These are phyloP conservation scores for Talaromyces pinophilus DNA, from an alignment of 2,329 filamentous ascomycete genomes.

Conservation along the genomic window DNA sequence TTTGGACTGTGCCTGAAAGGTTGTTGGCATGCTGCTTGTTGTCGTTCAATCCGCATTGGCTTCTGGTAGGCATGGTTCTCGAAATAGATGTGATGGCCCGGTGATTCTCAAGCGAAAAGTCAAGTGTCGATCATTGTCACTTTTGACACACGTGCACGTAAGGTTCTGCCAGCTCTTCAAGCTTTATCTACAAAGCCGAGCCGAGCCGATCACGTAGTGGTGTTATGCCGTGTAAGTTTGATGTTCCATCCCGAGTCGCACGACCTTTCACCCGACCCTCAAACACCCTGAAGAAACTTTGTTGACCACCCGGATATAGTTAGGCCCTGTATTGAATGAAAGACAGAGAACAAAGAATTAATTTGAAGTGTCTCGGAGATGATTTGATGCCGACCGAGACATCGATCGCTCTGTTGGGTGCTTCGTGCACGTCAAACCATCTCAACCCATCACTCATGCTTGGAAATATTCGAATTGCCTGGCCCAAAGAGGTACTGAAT, in stretches of 20 bases:
- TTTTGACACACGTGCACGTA: not conserved
- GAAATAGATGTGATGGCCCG: not conserved
- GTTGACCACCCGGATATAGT: not conserved
- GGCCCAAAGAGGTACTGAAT: conserved; percentile 42
- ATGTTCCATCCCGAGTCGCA: not conserved
- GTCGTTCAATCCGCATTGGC: conserved; percentile 11
- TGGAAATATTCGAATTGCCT: not conserved
- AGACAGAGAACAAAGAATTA: not conserved
- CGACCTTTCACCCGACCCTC: not conserved
- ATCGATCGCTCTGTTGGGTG: not conserved
- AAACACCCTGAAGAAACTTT: not conserved
- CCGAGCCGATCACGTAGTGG: not conserved
- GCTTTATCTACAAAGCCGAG: not conserved
- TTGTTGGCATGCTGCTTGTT: not conserved
- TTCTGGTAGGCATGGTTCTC: conserved; percentile 1
- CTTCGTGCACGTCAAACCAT: not conserved
- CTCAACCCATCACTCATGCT: not conserved
- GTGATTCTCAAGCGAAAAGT: not conserved
- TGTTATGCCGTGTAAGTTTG: not conserved
- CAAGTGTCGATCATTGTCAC: not conserved
- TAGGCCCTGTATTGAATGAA: not conserved
- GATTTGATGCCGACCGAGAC: not conserved
- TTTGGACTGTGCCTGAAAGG: not conserved
- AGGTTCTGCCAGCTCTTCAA: not conserved
- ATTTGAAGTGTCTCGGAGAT: not conserved